These are phyloP conservation scores for Zizania palustris DNA, from an alignment of 202 grass and related monocot genomes.

Conservation along the genomic window DNA sequence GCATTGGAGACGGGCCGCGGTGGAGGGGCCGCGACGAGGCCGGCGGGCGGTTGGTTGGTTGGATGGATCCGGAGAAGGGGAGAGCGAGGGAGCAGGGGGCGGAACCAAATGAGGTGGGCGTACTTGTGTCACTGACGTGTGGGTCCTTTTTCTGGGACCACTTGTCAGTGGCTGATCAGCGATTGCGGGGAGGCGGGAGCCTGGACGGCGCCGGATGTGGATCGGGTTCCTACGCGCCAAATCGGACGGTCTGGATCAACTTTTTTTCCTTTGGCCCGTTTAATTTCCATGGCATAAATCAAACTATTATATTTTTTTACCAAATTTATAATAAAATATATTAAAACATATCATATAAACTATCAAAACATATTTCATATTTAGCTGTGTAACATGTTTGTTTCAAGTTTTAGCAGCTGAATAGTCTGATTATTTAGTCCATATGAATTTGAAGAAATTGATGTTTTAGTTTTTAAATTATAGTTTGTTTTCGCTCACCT, in stretches of 20 bases:
- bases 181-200: background rate
- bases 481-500: too few species aligned
- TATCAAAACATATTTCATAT: too few species aligned
- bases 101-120: slow-evolving; percentile 24
- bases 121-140: slow-evolving; percentile 18
- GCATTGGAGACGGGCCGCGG: slow-evolving; percentile 49
- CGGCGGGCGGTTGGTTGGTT: slow-evolving; percentile 42
- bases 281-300: too few species aligned
- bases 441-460: too few species aligned
- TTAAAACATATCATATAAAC: too few species aligned
- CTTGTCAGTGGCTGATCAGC: slow-evolving; percentile 26
- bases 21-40: slow-evolving; percentile 33
- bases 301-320: too few species aligned
- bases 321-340: too few species aligned
- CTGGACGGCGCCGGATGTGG: slow-evolving; percentile 34
- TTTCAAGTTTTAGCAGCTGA: too few species aligned
- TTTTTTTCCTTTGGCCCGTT: background rate
- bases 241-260: slow-evolving; percentile 21
- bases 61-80: slow-evolving; percentile 48
- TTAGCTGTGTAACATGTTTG: too few species aligned
- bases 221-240: slow-evolving; percentile 37
- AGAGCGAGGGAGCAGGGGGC: slow-evolving; percentile 17
- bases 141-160: background rate
- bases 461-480: too few species aligned
- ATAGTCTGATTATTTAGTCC: too few species aligned